phyloP scores from a whole-genome alignment of 352 stramenopile species.

The Phytophthora sp. region DNA sequence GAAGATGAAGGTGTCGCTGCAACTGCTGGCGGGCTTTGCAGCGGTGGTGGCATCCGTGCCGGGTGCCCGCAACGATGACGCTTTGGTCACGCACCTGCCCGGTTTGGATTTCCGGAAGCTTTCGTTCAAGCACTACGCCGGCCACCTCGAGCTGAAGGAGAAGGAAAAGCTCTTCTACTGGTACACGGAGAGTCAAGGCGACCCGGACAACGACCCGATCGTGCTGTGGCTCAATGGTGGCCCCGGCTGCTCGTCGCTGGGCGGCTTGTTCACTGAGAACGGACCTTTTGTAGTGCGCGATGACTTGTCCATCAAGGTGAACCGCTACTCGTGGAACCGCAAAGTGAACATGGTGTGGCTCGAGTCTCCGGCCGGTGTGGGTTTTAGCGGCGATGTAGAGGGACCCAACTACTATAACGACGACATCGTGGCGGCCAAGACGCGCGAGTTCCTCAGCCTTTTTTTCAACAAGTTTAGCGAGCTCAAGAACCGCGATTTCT shows the following conservation, averaged over 20 bases:
- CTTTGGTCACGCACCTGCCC: conserved; percentile 57
- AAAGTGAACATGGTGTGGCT: conserved; percentile 83
- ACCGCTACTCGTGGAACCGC: conserved; percentile 82
- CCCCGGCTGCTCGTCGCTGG: conserved; percentile 76
- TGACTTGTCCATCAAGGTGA: conserved; percentile 61
- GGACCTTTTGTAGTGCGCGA: conserved; percentile 72
- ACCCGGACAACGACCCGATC: conserved; percentile 65
- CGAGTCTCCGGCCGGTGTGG: conserved; percentile 74
- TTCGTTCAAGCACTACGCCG: conserved; percentile 77
- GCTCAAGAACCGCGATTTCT: conserved; percentile 77
- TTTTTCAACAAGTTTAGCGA: conserved; percentile 80
- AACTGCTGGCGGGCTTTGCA: conserved; percentile 35
- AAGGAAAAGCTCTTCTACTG: conserved; percentile 84
- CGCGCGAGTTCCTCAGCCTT: conserved; percentile 75
- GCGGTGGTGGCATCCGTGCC: conserved; percentile 7
- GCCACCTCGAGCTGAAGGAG: conserved; percentile 54
- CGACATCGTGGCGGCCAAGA: conserved; percentile 72
- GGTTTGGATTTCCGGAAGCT: conserved; percentile 43
- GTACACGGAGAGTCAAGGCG: conserved; percentile 74
- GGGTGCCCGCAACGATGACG: conserved; percentile 43
- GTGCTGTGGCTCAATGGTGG: conserved; percentile 87
- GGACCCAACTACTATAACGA: conserved; percentile 84
- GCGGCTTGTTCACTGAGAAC: conserved; percentile 72
- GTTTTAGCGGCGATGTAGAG: conserved; percentile 70
- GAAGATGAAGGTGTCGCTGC: conserved; percentile 52